These are phyloP conservation scores for Terana coerulea DNA, from an alignment of 768 basidiomycete species.

Conservation along the genomic window DNA sequence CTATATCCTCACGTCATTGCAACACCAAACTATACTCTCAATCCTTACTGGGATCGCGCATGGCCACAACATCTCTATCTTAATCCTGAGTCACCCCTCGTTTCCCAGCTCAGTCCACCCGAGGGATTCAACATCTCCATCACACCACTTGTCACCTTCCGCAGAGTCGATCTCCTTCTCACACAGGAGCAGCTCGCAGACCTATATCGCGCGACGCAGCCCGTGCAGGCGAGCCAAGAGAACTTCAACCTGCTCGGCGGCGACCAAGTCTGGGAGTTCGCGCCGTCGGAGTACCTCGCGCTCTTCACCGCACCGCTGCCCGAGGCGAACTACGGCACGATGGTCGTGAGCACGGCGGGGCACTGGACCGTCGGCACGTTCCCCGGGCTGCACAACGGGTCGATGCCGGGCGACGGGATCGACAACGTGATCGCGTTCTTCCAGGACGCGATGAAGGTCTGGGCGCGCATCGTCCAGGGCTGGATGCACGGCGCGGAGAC, in stretches of 20 bases:
- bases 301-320: constrained; percentile 46
- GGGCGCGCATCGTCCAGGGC: constrained; percentile 50
- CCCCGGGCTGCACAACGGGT: constrained; percentile 34
- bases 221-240: constrained; percentile 16
- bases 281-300: constrained; percentile 49
- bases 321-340: constrained; percentile 51
- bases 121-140: constrained; percentile 46
- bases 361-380: constrained; percentile 64
- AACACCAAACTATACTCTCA: constrained; percentile 55
- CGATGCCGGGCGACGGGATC: constrained; percentile 43
- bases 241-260: constrained; percentile 49
- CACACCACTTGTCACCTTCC: constrained; percentile 65
- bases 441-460: constrained; percentile 48
- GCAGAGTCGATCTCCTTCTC: constrained; percentile 59
- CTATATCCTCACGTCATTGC: constrained; percentile 66
- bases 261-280: constrained; percentile 50
- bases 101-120: constrained; percentile 42
- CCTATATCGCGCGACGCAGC: constrained; percentile 34
- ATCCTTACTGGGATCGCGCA: constrained; percentile 54
- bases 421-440: constrained; percentile 55
- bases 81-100: constrained; percentile 48
- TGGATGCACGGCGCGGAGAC: constrained; percentile 34
- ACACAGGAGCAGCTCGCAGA: constrained; percentile 43
- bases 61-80: constrained; percentile 67
- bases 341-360: constrained; percentile 61